These are phyloP conservation scores for Fusarium decemcellulare DNA, from an alignment of 2,329 filamentous ascomycete species.

Conservation along the genomic window DNA sequence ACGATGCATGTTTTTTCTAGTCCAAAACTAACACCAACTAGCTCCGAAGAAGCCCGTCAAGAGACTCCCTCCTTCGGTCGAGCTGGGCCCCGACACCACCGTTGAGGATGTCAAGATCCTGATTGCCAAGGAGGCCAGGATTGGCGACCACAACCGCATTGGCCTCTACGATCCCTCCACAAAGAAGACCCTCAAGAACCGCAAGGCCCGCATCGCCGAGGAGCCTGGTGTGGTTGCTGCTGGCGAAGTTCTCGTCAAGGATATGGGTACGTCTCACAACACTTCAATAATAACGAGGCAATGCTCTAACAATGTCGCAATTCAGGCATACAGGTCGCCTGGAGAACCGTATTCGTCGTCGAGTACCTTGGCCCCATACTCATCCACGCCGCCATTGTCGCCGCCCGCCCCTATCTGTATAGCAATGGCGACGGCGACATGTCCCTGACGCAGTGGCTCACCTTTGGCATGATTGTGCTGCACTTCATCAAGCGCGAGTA, in stretches of 20 bases:
- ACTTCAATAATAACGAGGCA: not conserved
- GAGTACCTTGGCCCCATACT: slow-evolving; percentile 95
- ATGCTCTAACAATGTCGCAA: not conserved
- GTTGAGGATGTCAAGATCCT: slow-evolving; percentile 72
- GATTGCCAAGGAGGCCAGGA: slow-evolving; percentile 65
- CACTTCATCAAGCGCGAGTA: slow-evolving; percentile 97
- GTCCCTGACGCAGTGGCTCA: slow-evolving; percentile 78
- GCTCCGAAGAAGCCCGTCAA: slow-evolving; percentile 66
- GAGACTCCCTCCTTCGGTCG: slow-evolving; percentile 66
- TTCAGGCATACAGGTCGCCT: slow-evolving; percentile 87
- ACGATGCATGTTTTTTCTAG: not conserved
- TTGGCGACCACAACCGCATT: slow-evolving; percentile 72
- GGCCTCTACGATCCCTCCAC: slow-evolving; percentile 73
- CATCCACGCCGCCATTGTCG: slow-evolving; percentile 83
- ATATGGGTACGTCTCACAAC: slow-evolving; percentile 77
- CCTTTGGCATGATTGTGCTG: slow-evolving; percentile 79
- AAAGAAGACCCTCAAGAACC: slow-evolving; percentile 75
- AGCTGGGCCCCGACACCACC: slow-evolving; percentile 65
- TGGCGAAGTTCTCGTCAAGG: slow-evolving; percentile 86
- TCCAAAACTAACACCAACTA: slow-evolving; percentile 34
- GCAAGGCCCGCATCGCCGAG: slow-evolving; percentile 66
- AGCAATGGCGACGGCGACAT: slow-evolving; percentile 63
- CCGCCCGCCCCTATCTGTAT: slow-evolving; percentile 76
- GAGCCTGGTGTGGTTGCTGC: slow-evolving; percentile 63
- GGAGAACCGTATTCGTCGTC: slow-evolving; percentile 94